Conservation (phyloP, 2,329 filamentous ascomycete species). For the Eurotiales sp. region DNA sequence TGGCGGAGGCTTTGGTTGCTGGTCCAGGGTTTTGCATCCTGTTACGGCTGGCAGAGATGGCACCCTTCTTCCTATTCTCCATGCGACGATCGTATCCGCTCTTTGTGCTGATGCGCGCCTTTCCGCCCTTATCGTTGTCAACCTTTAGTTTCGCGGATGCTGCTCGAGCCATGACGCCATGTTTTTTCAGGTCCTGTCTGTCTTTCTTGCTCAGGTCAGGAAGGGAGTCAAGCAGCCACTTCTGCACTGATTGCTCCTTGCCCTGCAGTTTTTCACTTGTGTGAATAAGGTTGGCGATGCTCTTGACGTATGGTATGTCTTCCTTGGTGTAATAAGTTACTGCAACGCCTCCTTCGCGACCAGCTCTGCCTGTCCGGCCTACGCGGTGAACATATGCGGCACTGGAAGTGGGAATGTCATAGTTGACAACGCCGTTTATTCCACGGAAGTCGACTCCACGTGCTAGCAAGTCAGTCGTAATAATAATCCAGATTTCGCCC, state of each 20-base stretch:
- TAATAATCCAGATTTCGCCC: slow-evolving; percentile 92
- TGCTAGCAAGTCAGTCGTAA: slow-evolving; percentile 90
- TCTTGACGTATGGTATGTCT: slow-evolving; percentile 84
- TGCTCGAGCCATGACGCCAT: slow-evolving; percentile 72
- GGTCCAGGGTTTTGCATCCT: slow-evolving; percentile 13
- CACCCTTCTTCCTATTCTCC: slow-evolving; percentile 45
- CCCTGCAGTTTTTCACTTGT: slow-evolving; percentile 69
- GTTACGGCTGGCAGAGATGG: slow-evolving; percentile 39
- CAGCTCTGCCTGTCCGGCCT: slow-evolving; percentile 84
- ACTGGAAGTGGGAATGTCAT: slow-evolving; percentile 88
- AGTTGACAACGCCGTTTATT: slow-evolving; percentile 94
- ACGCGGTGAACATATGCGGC: slow-evolving; percentile 92
- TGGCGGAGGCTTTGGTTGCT: slow-evolving; percentile 16
- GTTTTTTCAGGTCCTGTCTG: slow-evolving; percentile 74
- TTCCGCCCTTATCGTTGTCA: slow-evolving; percentile 42
- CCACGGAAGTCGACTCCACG: slow-evolving; percentile 93
- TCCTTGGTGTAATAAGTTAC: slow-evolving; percentile 96
- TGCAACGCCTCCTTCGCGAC: slow-evolving; percentile 79
- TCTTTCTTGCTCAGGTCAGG: slow-evolving; percentile 80
- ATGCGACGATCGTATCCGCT: slow-evolving; percentile 47
- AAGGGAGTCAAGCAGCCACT: slow-evolving; percentile 84
- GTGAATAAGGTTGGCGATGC: slow-evolving; percentile 87
- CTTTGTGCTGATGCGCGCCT: slow-evolving; percentile 67
- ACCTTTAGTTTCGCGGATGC: slow-evolving; percentile 36
- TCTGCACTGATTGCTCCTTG: slow-evolving; percentile 60